Percentiles rank a stretch among this genome's conserved stretches.
Conservation (phyloP, 2,329 filamentous ascomycete species). For the Neofusicoccum umdonicola region DNA sequence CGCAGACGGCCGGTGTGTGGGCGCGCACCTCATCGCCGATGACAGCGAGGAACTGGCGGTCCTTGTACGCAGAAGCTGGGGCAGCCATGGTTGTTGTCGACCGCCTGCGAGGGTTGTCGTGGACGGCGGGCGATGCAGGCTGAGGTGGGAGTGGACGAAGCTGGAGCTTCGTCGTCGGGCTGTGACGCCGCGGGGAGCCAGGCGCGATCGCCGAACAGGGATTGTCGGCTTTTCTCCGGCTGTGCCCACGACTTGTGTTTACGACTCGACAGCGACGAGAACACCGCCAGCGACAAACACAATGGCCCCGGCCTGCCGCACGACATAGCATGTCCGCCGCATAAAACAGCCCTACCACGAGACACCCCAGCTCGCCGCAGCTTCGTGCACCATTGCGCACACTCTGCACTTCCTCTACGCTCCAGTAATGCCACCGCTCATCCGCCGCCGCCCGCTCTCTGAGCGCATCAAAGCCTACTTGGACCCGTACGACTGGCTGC, state of each 20-base stretch:
- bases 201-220: background rate
- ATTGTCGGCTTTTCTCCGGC: too few species aligned
- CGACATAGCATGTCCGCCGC: background rate
- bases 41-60: constrained; percentile 93
- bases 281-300: background rate
- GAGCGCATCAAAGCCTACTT: constrained; percentile 79
- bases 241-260: background rate
- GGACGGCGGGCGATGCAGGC: constrained; percentile 9
- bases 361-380: background rate
- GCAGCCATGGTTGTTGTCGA: constrained; percentile 52
- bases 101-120: background rate
- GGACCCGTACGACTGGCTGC: constrained; percentile 83
- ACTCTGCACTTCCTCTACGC: background rate
- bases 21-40: constrained; percentile 85
- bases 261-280: background rate
- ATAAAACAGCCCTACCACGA: background rate
- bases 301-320: constrained; percentile 6
- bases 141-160: background rate
- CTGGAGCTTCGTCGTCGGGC: constrained; percentile 17
- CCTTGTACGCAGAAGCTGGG: constrained; percentile 61
- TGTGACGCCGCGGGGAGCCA: constrained; percentile 8
- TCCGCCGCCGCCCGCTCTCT: constrained; percentile 74
- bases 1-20: constrained; percentile 29
- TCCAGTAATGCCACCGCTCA: constrained; percentile 67
- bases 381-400: background rate